Evolutionary conservation across 208 protist genomes (phyloP).

Genomic region (Trypanosoma lewisi): DNA sequence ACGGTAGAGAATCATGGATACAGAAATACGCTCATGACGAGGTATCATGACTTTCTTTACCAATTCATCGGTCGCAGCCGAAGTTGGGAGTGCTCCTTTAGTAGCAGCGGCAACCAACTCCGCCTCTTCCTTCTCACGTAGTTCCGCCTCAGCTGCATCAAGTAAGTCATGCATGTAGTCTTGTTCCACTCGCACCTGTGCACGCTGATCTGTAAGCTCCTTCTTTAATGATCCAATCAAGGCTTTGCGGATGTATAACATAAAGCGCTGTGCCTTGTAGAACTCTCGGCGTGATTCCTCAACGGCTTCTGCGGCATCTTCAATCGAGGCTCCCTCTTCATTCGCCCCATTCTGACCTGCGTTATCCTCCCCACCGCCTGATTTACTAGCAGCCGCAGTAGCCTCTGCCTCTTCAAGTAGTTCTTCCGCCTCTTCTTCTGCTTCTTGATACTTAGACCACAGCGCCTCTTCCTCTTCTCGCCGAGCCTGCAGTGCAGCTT

Average conservation of each 20-base stretch:
- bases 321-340: constrained; percentile 25
- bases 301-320: constrained; percentile 39
- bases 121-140: constrained; percentile 31
- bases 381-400: neutral
- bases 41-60: constrained; percentile 31
- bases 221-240: constrained; percentile 61
- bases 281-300: constrained; percentile 53
- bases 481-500: constrained; percentile 25
- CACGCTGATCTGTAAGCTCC: constrained; percentile 40
- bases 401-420: constrained; percentile 39
- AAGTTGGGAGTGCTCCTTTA: constrained; percentile 24
- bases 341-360: constrained; percentile 19
- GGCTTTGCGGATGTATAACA: constrained; percentile 59
- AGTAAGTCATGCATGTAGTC: constrained; percentile 41
- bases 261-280: constrained; percentile 71
- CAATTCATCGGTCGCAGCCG: constrained; percentile 29
- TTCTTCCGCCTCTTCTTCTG: constrained; percentile 65
- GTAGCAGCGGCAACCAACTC: constrained; percentile 15
- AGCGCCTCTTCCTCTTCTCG: constrained; percentile 53
- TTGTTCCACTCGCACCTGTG: constrained; percentile 46
- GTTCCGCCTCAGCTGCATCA: constrained; percentile 28
- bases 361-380: neutral
- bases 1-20: constrained; percentile 58
- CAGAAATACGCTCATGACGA: constrained; percentile 46
- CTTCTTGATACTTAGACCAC: constrained; percentile 50